Evolutionary conservation across 164 flowering plant species (phyloP), one percentile per base, ranked within the genome.

Genomic region (Akebia trifoliata): DNA sequence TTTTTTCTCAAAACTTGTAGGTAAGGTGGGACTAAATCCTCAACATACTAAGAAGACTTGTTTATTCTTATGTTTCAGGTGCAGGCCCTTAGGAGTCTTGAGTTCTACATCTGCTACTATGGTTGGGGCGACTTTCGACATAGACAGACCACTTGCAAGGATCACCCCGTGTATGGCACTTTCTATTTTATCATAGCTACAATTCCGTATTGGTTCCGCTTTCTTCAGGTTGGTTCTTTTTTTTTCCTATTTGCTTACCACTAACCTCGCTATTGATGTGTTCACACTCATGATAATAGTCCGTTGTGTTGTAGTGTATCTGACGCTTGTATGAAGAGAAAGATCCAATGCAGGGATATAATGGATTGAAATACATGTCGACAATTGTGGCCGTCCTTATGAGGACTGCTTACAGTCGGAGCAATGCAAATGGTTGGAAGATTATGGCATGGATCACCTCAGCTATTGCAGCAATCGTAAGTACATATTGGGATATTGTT

Each of bases 71-170:
- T 32, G 1, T 54, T 58, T 29, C 82, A 86, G 91, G 86, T 88
- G 38, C 89, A 89, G 39, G 84, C 93, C 30, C 50, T 89, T 44
- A 76, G 96, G 53, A 78, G 81, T 56, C 54, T 86, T 31, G 74
- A 78, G 60, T 84, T 84, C 65, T 89, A 86, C 39, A 39, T 84
- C 24, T 89, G 94, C 63, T 86, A 89, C 65, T 89, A 89, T 64
- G 82, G 73, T 1, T 76, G 84, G 83, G 91, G 86, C 28, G 69
- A 81, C 56, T 80, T 67, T 69, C 72, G 36, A 45, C 68, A 3
- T 8, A 76, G 84, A 62, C 30, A 64, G 50, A 66, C 74, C 71
- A 72, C 51, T 12, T 86, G 85, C 63, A 37, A 5, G 0, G 50
- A 40, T 0, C 66, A 51, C 31, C 14, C 54, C 1, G 58, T 76